Base-by-base conservation (phyloP, 192 early-diverging fungal genomes). In the Linnemannia zychae region DNA sequence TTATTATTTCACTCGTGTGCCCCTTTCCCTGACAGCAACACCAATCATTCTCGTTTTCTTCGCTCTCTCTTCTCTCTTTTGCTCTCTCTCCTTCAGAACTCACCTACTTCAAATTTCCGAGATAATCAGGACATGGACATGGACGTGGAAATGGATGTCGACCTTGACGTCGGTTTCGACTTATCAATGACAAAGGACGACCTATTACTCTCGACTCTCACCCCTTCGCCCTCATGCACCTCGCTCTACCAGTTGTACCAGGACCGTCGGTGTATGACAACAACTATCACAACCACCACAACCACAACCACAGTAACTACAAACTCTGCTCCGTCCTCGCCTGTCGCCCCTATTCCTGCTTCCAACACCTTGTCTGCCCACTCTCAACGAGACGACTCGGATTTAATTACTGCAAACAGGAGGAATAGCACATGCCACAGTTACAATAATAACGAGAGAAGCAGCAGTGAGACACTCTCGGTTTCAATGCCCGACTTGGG, bases 151-250 rank as follows among this genome's bases (percentile, higher is more conserved):
- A 57, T 63, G 34, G 67, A 74, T 22, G 49, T 76, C 22, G 74
- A 81, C 57, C 68, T 81, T 7, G 67, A 81, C 38, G 22, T 76
- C 18, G 69, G 67, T 0, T 72, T 70, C 48, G 72, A 80, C 78
- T 31, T 74, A 48, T 18, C 46, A 31, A 68, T 66, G 33, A 44
- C 53, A 60, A 79, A 81, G 37, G 73, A 81, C 33, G 80, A 81
- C 44, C 46, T 71, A 7, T 46, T 76, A 0, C 69, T 70, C 15
- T 76, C 74, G 22, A 71, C 67, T 7, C 57, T 81, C 28, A 63
- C 80, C 4, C 68, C 74, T 1, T 81, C 80, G 4, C 75, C 80
- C 12, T 81, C 80, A 6, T 81, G 48, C 17, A 49, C 74, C 15
- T 76, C 73, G 18, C 72, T 81, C 46, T 71, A 75, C n/a, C 67